phyloP scores from a whole-genome alignment of 768 basidiomycete genomes.

The Lentinus tigrinus region DNA sequence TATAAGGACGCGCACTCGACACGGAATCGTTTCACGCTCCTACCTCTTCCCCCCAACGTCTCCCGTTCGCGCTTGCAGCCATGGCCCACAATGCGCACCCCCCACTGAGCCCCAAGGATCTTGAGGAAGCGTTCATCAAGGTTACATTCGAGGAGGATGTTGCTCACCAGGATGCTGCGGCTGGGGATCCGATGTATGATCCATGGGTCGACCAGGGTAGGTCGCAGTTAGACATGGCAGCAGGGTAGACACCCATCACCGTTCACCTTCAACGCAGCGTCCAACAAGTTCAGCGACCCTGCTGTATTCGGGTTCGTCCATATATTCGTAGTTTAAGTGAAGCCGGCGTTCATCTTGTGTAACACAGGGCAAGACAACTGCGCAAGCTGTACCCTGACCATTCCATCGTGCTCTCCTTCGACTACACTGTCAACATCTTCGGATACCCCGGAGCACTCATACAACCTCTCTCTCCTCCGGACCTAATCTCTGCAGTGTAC shows the following conservation, averaged over 20 bases:
- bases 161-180: background rate
- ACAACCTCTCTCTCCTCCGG: slow-evolving; percentile 46
- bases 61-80: background rate
- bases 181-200: slow-evolving; percentile 41
- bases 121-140: slow-evolving; percentile 45
- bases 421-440: slow-evolving; percentile 45
- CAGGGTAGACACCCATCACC: background rate
- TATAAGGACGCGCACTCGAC: too few species aligned
- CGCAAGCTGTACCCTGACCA: slow-evolving; percentile 60
- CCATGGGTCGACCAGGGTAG: slow-evolving; percentile 55
- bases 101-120: slow-evolving; percentile 10
- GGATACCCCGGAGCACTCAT: slow-evolving; percentile 48
- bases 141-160: slow-evolving; percentile 39
- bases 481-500: slow-evolving; percentile 46
- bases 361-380: slow-evolving; percentile 43
- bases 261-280: slow-evolving; percentile 35
- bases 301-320: slow-evolving; percentile 19
- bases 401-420: slow-evolving; percentile 54
- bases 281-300: slow-evolving; percentile 48
- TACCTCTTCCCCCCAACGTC: background rate
- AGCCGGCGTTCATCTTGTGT: background rate
- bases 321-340: background rate
- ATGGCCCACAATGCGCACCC: background rate
- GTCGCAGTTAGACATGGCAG: background rate
- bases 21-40: background rate